Evolutionary conservation across 2,329 filamentous ascomycete genomes (phyloP).

Genomic region (Aurifilum marmelostoma): DNA sequence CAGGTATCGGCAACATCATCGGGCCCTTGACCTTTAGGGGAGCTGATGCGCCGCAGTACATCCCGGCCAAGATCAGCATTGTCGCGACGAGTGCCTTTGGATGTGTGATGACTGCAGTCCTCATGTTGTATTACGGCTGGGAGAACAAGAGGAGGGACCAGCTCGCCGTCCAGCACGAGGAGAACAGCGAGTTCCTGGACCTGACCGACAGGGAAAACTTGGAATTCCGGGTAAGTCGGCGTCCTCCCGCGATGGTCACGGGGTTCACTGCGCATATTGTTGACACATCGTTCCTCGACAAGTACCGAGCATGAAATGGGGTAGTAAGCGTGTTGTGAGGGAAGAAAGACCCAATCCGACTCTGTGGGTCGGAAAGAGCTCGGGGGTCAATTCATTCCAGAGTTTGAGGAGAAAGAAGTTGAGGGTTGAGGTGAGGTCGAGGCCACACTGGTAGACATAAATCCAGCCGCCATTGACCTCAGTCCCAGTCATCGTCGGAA

Average conservation of each 20-base stretch:
- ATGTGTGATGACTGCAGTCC: conserved; percentile 19
- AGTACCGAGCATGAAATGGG: conserved; percentile 25
- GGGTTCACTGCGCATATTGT: not conserved
- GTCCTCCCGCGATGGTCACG: no score
- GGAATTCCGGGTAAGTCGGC: conserved; percentile 33
- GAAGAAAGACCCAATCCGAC: not conserved
- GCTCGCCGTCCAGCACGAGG: conserved; percentile 30
- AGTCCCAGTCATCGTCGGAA: conserved; percentile 67
- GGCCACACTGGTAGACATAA: no score
- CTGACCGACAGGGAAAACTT: conserved; percentile 39
- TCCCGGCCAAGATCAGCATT: conserved; percentile 48
- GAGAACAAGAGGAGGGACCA: conserved; percentile 28
- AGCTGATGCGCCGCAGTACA: conserved; percentile 41
- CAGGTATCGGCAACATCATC: conserved; percentile 45
- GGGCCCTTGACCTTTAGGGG: conserved; percentile 44
- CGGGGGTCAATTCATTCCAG: no score
- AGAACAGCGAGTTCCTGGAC: conserved; percentile 38
- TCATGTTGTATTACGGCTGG: conserved; percentile 29
- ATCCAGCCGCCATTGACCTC: conserved; percentile 32
- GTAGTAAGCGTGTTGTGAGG: not conserved
- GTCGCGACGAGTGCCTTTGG: conserved; percentile 36
- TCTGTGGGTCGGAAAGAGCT: not conserved
- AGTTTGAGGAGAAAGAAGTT: not conserved
- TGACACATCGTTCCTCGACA: conserved; percentile 18
- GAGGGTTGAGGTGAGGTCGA: not conserved